These are phyloP conservation scores for Monosporascus sp. DNA, from an alignment of 2,329 filamentous ascomycete genomes.

Conservation along the genomic window DNA sequence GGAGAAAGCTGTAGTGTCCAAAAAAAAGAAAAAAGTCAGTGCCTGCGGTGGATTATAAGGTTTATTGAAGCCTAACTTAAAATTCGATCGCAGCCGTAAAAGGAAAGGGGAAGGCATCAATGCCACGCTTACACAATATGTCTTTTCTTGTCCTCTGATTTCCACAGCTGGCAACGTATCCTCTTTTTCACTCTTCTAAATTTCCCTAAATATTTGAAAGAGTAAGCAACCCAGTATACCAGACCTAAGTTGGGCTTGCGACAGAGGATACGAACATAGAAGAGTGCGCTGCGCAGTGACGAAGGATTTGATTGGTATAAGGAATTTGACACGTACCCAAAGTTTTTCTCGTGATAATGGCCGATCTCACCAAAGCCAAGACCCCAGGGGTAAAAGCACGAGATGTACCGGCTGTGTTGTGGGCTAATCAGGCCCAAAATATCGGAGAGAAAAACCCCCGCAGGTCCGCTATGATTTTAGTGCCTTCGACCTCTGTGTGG, in stretches of 20 bases:
- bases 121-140: neutral
- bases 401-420: neutral
- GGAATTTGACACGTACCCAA: neutral
- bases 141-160: neutral
- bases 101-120: neutral
- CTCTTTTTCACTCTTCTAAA: neutral
- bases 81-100: neutral
- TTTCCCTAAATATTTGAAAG: constrained; percentile 2
- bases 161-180: neutral
- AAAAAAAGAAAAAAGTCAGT: neutral
- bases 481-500: neutral
- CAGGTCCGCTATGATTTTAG: neutral
- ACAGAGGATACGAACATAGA: neutral
- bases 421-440: constrained; percentile 1
- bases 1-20: neutral
- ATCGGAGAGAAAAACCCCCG: neutral
- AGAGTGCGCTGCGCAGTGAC: neutral
- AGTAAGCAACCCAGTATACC: neutral
- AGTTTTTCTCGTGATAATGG: neutral
- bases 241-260: constrained; percentile 1
- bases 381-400: too few relatives aligned
- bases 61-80: neutral
- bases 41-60: neutral
- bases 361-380: neutral
- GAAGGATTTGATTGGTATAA: neutral